Evolutionary conservation across 1,139 yeast genomes (phyloP), one percentile per base, ranked within the genome.

Genomic region (Yamadazyma sp.): DNA sequence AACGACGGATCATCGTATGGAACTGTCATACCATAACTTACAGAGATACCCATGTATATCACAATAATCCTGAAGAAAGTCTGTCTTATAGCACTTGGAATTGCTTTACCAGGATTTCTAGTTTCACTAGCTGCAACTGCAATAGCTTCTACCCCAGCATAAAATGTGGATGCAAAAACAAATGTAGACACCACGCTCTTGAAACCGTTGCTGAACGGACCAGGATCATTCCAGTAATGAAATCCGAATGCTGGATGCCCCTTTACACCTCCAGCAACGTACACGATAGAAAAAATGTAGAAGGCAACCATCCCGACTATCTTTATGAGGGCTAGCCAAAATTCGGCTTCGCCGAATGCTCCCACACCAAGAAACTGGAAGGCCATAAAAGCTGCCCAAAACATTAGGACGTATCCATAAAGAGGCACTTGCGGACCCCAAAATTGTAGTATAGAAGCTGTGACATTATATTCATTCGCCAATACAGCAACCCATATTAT

Each of bases 121-220:
- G 82, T 63, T 49, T 79, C 85, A 14, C 78, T 70, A 0, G 82
- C 82, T 31, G 79, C 67, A 21, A 78, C 60, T 4, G 82, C 80
- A 17, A 78, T 70, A 17, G 79, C 72, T 52, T 79, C 85, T 13
- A 78, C 73, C 33, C 85, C 84, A 2, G 78, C 63, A 45, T 76
- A 76, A 42, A 76, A 78, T 3, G 78, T 80, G 54, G 79, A 78
- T 35, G 87, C 82, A 59, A 78, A 82, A 8, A 83, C 86, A 53
- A 85, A 81, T 2, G 86, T 82, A 39, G 67, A 73, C 11, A 84
- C 89, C 32, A 84, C 80, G 36, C 89, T 86, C 45, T 75, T 70
- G 54, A 82, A 80, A 0, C 87, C 87, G 40, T 67, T 53, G n/a
- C 63, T 53, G 44, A 70, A 67, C 6, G 74, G 61, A 24, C 76